Conservation (phyloP, 495 filamentous ascomycete genomes). For the Trichoderma reesei region DNA sequence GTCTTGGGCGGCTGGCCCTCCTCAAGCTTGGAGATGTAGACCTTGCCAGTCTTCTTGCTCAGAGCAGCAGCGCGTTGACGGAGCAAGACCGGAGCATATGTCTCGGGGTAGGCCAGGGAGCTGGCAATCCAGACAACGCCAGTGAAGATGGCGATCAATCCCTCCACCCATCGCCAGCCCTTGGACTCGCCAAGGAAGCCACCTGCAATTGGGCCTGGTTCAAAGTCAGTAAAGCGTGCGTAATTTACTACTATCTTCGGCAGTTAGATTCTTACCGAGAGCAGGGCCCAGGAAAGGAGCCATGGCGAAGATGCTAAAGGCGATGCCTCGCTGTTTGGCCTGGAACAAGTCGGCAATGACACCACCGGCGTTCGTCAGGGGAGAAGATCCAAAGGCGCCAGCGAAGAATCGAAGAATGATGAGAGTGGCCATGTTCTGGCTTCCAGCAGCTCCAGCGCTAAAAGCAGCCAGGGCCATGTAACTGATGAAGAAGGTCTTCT, state of each 20-base stretch:
- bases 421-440: constrained; percentile 54
- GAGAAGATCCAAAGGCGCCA: constrained; percentile 66
- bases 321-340: constrained; percentile 52
- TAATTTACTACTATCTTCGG: background rate
- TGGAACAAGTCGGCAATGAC: constrained; percentile 69
- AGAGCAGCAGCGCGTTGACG: constrained; percentile 58
- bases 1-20: constrained; percentile 45
- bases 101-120: constrained; percentile 68
- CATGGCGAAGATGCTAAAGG: constrained; percentile 52
- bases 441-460: constrained; percentile 52
- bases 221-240: background rate
- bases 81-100: constrained; percentile 64
- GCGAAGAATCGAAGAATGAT: constrained; percentile 71
- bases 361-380: constrained; percentile 63
- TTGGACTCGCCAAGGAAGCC: constrained; percentile 49
- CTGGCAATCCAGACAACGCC: constrained; percentile 52
- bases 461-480: constrained; percentile 57
- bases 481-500: constrained; percentile 56
- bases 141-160: constrained; percentile 58
- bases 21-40: constrained; percentile 43
- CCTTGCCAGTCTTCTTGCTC: constrained; percentile 58
- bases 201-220: constrained; percentile 37
- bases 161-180: constrained; percentile 63
- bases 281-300: constrained; percentile 64
- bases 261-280: constrained; percentile 25